Conservation (phyloP, 331 rosid species). For the Quercus lobata region DNA sequence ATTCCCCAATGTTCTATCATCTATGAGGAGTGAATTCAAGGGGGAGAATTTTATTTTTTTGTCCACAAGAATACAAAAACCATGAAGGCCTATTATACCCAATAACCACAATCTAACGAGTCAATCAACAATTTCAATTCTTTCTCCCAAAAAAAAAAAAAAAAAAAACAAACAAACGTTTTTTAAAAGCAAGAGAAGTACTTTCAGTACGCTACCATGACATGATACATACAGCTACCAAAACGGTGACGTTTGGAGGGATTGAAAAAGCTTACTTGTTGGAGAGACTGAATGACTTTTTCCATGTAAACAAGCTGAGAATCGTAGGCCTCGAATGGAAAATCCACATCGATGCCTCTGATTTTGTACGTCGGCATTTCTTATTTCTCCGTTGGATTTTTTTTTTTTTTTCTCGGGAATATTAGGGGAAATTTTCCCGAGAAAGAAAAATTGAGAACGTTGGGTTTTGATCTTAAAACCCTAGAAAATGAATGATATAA, state of each 20-base stretch:
- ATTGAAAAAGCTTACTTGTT: constrained; percentile 45
- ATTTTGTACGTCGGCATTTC: constrained; percentile 78
- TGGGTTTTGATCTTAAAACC: constrained; percentile 25
- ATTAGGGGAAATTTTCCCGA: background rate
- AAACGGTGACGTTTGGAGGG: background rate
- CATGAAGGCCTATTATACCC: background rate
- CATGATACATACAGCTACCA: background rate
- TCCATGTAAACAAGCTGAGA: constrained; percentile 96
- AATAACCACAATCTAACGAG: background rate
- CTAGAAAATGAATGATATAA: constrained; percentile 24
- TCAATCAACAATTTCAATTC: background rate
- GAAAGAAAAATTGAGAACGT: background rate
- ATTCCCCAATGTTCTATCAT: background rate
- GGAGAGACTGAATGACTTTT: constrained; percentile 86
- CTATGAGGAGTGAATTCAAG: too few relatives aligned
- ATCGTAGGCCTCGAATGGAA: constrained; percentile 88
- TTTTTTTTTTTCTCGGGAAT: background rate
- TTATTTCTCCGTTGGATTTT: constrained; percentile 2
- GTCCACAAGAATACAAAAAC: too few relatives aligned
- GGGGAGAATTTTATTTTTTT: too few relatives aligned
- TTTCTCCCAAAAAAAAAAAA: background rate
- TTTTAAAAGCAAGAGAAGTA: too few relatives aligned
- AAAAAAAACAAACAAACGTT: background rate
- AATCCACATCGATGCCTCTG: constrained; percentile 80
- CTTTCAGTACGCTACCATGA: background rate